Evolutionary conservation across 306 rosid genomes (phyloP).

Genomic region (Adenanthera pavonina): DNA sequence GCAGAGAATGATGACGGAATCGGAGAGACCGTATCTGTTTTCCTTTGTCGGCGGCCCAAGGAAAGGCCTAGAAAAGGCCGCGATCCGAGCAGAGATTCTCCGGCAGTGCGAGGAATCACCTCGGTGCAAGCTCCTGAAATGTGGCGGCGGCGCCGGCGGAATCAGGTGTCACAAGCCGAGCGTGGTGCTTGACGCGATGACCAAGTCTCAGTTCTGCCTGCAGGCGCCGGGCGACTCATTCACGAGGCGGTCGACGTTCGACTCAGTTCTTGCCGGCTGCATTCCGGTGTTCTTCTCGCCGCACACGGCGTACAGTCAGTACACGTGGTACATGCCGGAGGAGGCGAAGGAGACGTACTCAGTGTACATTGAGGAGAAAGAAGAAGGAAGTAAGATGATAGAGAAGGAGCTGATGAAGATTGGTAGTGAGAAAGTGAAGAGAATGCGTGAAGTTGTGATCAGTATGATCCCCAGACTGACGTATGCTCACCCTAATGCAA

Average conservation of each 20-base stretch:
- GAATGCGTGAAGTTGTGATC: constrained; percentile 56
- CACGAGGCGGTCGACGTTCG: constrained; percentile 78
- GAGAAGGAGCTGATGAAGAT: constrained; percentile 57
- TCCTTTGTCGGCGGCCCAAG: constrained; percentile 73
- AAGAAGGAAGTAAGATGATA: constrained; percentile 43
- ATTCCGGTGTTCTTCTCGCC: constrained; percentile 74
- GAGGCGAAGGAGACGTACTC: constrained; percentile 45
- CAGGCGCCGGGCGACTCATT: constrained; percentile 85
- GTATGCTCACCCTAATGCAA: constrained; percentile 63
- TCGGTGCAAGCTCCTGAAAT: constrained; percentile 51
- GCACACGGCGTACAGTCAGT: constrained; percentile 82
- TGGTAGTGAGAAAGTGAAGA: constrained; percentile 40
- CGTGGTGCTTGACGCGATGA: constrained; percentile 56
- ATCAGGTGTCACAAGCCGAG: constrained; percentile 54
- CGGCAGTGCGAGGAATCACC: constrained; percentile 55
- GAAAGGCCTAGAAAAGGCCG: constrained; percentile 66
- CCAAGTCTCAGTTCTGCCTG: constrained; percentile 56
- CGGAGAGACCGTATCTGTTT: constrained; percentile 55
- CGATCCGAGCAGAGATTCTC: constrained; percentile 60
- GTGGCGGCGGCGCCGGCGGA: constrained; percentile 37
- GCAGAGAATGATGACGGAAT: constrained; percentile 47
- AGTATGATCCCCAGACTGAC: constrained; percentile 56
- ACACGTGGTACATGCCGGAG: constrained; percentile 60
- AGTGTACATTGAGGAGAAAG: constrained; percentile 64
- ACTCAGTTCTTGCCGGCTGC: constrained; percentile 68